Evolutionary conservation across 495 filamentous ascomycete species (phyloP), one percentile per base, ranked within the genome.

Genomic region (Bacidia rubella): DNA sequence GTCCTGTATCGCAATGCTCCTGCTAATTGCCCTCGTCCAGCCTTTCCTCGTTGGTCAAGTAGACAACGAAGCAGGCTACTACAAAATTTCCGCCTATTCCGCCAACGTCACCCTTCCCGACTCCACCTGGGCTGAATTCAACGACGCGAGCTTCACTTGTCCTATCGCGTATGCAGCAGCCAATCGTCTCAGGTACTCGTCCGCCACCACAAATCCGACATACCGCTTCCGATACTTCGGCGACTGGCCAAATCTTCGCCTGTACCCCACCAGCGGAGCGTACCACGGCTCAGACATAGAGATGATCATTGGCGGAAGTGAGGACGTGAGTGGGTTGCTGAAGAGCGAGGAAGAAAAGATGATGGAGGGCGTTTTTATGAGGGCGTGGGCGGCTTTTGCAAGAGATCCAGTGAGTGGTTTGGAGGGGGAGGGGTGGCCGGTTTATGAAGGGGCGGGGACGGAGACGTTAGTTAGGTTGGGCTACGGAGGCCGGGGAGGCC

Each of bases 161-260:
- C 67, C 74, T 15, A 60, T 60, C 20, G 63, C 58, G 5, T 21
- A 12, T 9, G 27, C 47, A 24, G 32, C 29, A n/a, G n/a, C n/a
- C n/a, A n/a, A n/a, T n/a, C n/a, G n/a, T n/a, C n/a, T n/a, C n/a
- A n/a, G n/a, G n/a, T n/a, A n/a, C n/a, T n/a, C n/a, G 49, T 59
- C 23, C 49, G 45, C 7, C 56, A 63, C 25, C 58, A 55, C 17
- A 63, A 66, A n/a, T 12, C 70, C 75, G 0, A 66, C 64, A 12
- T 79, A 74, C 74, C 67, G 68, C 19, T 77, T 72, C 53, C 69
- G 72, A 40, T 79, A 74, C 53, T 69, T 72, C 41, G 74, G 67
- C 7, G 67, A 70, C 45, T 79, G 70, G 61, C 62, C 66, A 1
- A 75, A 74, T 54, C 63, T 68, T 11, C 58, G 60, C 5, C 60